These are phyloP conservation scores for Huntiella decipiens DNA, from an alignment of 2,329 filamentous ascomycete genomes.

Conservation along the genomic window DNA sequence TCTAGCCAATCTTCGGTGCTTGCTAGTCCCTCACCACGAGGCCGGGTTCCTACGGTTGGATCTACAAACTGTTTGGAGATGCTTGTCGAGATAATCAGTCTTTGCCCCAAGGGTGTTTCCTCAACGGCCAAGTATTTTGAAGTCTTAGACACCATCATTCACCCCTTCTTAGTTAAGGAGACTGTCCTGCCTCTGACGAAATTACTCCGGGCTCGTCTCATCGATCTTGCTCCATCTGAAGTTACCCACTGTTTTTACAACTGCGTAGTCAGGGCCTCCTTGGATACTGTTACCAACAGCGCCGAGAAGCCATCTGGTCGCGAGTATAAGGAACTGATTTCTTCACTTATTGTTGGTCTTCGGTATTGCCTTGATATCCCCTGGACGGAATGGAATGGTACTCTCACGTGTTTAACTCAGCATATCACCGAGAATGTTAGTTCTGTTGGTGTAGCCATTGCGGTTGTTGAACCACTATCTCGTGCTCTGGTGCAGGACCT, in stretches of 20 bases:
- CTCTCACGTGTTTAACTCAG: constrained; percentile 38
- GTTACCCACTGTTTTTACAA: constrained; percentile 5
- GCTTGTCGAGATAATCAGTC: constrained; percentile 41
- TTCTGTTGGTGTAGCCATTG: constrained; percentile 44
- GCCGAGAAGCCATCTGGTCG: constrained; percentile 28
- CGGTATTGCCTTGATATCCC: constrained; percentile 29
- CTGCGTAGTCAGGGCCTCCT: background rate
- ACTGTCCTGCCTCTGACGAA: constrained; percentile 13
- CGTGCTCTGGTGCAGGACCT: constrained; percentile 20
- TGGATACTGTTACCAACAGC: background rate
- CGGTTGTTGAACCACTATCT: constrained; percentile 53
- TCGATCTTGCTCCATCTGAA: background rate
- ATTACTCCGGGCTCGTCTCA: constrained; percentile 3
- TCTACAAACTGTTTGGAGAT: constrained; percentile 25
- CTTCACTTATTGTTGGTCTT: constrained; percentile 46
- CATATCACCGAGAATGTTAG: constrained; percentile 45
- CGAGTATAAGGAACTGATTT: constrained; percentile 51
- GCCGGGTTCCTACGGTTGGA: background rate
- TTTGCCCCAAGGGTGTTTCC: constrained; percentile 25
- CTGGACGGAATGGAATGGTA: constrained; percentile 26
- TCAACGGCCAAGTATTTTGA: constrained; percentile 28
- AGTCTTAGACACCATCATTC: constrained; percentile 32
- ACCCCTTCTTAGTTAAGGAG: constrained; percentile 38
- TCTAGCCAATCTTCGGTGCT: constrained; percentile 19
- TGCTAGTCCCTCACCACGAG: background rate